Evolutionary conservation across 1,139 yeast species (phyloP).

Genomic region (Saccharomyces pastorianus): DNA sequence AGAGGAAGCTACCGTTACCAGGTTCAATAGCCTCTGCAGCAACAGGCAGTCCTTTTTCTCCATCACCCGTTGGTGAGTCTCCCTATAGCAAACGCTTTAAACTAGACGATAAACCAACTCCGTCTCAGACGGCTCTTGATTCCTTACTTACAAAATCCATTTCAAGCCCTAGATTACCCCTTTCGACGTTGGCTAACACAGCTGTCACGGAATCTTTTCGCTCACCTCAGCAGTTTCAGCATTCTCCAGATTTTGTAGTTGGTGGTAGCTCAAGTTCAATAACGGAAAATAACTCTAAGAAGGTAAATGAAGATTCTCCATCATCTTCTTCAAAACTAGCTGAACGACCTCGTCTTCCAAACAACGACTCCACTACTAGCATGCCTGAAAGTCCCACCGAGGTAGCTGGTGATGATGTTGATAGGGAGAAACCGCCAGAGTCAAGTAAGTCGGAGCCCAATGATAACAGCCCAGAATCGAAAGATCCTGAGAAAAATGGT

Average conservation of each 20-base stretch:
- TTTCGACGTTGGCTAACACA: constrained; percentile 5
- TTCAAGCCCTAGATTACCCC: constrained; percentile 20
- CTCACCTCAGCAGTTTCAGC: neutral
- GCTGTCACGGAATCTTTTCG: constrained; percentile 3
- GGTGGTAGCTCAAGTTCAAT: constrained; percentile 5
- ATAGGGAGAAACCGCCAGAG: neutral
- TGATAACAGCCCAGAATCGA: neutral
- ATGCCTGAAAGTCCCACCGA: constrained; percentile 6
- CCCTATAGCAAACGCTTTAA: constrained; percentile 21
- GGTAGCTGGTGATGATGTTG: neutral
- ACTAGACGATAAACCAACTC: constrained; percentile 25
- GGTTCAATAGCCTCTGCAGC: constrained; percentile 9
- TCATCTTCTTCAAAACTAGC: constrained; percentile 3
- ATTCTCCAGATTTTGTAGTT: neutral
- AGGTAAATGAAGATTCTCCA: constrained; percentile 1
- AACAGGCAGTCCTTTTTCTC: constrained; percentile 18
- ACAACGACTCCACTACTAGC: constrained; percentile 6
- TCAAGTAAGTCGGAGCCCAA: neutral
- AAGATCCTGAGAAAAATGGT: neutral
- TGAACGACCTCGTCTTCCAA: constrained; percentile 4
- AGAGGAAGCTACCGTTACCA: constrained; percentile 21
- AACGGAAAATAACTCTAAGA: neutral
- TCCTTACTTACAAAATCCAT: constrained; percentile 24
- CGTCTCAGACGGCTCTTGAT: constrained; percentile 28
- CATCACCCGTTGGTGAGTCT: constrained; percentile 19